Evolutionary conservation across 2,329 filamentous ascomycete genomes (phyloP), one percentile per base, ranked within the genome.

Genomic region (Aspergillus sp.): DNA sequence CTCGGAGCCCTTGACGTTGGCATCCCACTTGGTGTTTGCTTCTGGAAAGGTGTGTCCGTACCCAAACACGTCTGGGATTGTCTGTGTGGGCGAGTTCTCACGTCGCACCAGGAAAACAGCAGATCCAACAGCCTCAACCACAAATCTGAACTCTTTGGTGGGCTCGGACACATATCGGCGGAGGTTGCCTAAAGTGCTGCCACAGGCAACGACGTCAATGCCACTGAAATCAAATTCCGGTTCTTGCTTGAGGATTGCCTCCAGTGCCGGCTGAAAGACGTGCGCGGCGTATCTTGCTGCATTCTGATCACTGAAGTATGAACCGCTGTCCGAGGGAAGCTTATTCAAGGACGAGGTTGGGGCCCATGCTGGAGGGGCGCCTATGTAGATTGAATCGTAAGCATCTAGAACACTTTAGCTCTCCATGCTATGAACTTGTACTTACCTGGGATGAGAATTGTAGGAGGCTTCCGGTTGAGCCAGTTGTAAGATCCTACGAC

Each of bases 1-100:
- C 1, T 72, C 73, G 0, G 87, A 90, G 0, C 78, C 76, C 46
- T 76, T 78, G 0, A 85, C 81, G 1, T 78, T 78, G 0, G 64
- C 11, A 9, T 83, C 81, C 87, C 87, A 90, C 0, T 78, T 84
- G 0, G 88, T 90, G 65, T 89, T 87, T 1, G 78, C 77, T 48
- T 89, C 85, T 0, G 85, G 85, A 62, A 91, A 90, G 0, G 84
- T 80, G 63, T 90, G 87, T 0, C 87, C 87, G 63, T 79, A 89
- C 0, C 88, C 88, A 15, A 64, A 64, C 0, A 90, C 73, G n/a
- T 77, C 77, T 0, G 73, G 62, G 5, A 90, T 85, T 0, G 77
- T 66, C 62, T 88, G 84, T 0, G 70, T 81, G 0, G 87, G 85
- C 0, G 82, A 80, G 45, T 84, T 85, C 64, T 88, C 86, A 21